A percentile compares a stretch with the other conserved stretches of the same genome.
Conservation (phyloP, 371 early-diverging fungal species). For the Apophysomyces elegans region DNA sequence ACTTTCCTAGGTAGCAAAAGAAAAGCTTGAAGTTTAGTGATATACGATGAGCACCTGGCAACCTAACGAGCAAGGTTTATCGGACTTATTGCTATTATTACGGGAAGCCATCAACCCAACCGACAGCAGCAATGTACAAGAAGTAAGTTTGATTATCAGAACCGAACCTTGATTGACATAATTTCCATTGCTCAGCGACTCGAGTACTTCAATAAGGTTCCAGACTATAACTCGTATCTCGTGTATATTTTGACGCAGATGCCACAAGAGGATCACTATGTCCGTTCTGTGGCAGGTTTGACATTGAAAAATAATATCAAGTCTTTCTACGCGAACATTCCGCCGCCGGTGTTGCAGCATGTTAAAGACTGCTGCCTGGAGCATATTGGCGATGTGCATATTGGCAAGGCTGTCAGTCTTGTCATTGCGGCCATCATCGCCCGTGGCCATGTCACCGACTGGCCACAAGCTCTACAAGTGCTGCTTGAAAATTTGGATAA, state of each 20-base stretch:
- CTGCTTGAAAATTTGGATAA: slow-evolving; percentile 79
- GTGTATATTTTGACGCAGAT: slow-evolving; percentile 82
- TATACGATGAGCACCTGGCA: slow-evolving; percentile 51
- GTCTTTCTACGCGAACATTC: slow-evolving; percentile 60
- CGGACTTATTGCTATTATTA: slow-evolving; percentile 50
- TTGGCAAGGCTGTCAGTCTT: slow-evolving; percentile 68
- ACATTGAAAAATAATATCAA: slow-evolving; percentile 87
- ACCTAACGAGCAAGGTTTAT: slow-evolving; percentile 54
- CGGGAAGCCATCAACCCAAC: slow-evolving; percentile 53
- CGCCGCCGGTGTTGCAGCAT: slow-evolving; percentile 70
- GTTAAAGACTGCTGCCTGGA: slow-evolving; percentile 76
- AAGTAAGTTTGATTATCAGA: slow-evolving; percentile 28
- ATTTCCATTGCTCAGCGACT: slow-evolving; percentile 64
- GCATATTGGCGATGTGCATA: slow-evolving; percentile 76
- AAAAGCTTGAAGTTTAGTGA: background rate
- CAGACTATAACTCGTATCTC: slow-evolving; percentile 91
- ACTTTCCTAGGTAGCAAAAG: background rate
- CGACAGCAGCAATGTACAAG: slow-evolving; percentile 50
- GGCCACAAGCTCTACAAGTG: slow-evolving; percentile 83
- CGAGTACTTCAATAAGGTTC: slow-evolving; percentile 80
- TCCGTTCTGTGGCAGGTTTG: slow-evolving; percentile 88
- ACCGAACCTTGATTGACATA: background rate
- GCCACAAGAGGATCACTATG: slow-evolving; percentile 62
- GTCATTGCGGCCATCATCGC: slow-evolving; percentile 85
- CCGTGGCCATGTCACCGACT: slow-evolving; percentile 69